Conservation (phyloP, 176 grass and related monocot species). For the Avena insularis region DNA sequence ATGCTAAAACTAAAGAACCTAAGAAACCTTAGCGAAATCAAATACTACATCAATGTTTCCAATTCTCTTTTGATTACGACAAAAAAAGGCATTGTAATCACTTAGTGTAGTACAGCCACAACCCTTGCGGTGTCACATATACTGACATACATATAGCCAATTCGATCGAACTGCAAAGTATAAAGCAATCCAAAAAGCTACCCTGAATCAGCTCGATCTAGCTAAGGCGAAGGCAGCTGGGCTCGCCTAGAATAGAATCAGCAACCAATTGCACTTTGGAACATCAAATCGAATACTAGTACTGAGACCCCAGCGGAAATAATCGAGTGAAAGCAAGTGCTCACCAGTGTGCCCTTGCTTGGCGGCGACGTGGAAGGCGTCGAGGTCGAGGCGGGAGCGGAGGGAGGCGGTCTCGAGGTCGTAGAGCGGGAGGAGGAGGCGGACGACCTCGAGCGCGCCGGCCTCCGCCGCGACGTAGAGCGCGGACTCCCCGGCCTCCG, state of each 20-base stretch:
- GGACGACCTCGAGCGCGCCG: constrained; percentile 71
- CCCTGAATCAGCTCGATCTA: not conserved
- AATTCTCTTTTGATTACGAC: not conserved
- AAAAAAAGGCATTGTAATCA: not conserved
- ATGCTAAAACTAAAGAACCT: not conserved
- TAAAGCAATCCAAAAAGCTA: not conserved
- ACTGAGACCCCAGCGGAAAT: not conserved
- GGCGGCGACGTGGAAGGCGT: constrained; percentile 94
- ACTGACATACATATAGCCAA: not conserved
- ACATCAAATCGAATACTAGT: not conserved
- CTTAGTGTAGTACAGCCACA: not conserved
- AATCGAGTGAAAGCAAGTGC: not conserved
- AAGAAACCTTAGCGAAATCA: not conserved
- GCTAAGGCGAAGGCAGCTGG: not conserved
- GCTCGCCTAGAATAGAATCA: not conserved
- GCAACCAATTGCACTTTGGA: not conserved
- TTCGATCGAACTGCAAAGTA: not conserved
- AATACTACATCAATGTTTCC: not conserved
- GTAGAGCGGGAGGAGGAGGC: constrained; percentile 78
- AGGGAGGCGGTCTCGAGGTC: constrained; percentile 58
- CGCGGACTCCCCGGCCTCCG: constrained; percentile 82
- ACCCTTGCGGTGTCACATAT: not conserved
- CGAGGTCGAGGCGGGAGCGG: constrained; percentile 87
- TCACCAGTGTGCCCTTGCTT: constrained; percentile 89
- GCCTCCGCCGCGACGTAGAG: constrained; percentile 89